These are phyloP conservation scores for Xylariaceae sp. DNA, from an alignment of 2,329 filamentous ascomycete genomes.

Conservation along the genomic window DNA sequence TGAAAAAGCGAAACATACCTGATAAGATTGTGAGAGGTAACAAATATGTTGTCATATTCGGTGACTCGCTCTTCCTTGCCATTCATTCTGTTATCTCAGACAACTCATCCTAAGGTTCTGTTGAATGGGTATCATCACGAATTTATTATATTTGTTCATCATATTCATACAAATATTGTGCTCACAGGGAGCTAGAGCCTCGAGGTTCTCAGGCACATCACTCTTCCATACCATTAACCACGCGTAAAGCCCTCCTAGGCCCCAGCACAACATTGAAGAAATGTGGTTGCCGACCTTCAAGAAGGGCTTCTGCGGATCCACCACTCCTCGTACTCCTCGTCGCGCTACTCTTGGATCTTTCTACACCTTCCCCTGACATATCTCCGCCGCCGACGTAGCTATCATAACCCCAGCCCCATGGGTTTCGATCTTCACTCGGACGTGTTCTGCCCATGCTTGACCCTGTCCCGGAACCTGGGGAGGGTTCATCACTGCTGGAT, in stretches of 20 bases:
- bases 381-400: slow-evolving; percentile 1
- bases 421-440: slow-evolving; percentile 27
- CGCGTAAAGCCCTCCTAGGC: slow-evolving; percentile 63
- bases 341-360: slow-evolving; percentile 29
- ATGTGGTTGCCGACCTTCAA: slow-evolving; percentile 57
- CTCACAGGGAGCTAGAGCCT: neutral
- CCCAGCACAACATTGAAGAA: slow-evolving; percentile 69
- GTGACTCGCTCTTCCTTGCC: too few species aligned
- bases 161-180: neutral
- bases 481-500: slow-evolving; percentile 19
- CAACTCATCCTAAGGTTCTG: too few species aligned
- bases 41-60: neutral
- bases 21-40: too few species aligned
- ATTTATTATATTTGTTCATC: neutral
- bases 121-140: neutral
- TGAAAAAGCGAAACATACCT: too few species aligned
- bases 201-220: neutral
- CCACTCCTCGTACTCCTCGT: slow-evolving; percentile 35
- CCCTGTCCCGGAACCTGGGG: slow-evolving; percentile 21
- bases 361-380: slow-evolving; percentile 16
- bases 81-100: neutral
- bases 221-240: slow-evolving; percentile 55
- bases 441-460: slow-evolving; percentile 12
- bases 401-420: slow-evolving; percentile 22
- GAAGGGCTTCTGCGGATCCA: slow-evolving; percentile 33